A percentile compares a stretch with the other conserved stretches of the same genome.
These are phyloP conservation scores for Sedum album DNA, from an alignment of 164 flowering plant genomes.

Conservation along the genomic window DNA sequence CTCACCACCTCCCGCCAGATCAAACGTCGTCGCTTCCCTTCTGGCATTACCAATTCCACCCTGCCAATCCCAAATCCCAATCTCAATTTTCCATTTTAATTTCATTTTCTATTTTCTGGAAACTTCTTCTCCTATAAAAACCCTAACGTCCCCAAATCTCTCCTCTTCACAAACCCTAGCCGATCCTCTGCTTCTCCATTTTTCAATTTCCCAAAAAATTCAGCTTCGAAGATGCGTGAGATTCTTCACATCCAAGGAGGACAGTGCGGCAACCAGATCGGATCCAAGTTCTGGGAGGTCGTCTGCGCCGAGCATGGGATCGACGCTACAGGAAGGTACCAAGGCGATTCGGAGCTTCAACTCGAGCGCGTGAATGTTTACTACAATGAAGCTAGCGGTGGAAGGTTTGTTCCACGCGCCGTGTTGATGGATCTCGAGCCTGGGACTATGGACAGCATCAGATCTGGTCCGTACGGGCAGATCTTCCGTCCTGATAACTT, in stretches of 20 bases:
- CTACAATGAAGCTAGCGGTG: conserved; percentile 46
- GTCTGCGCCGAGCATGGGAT: conserved; percentile 12
- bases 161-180: neutral
- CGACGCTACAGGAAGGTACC: conserved; percentile 36
- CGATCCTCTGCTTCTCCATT: neutral
- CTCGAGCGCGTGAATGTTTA: conserved; percentile 43
- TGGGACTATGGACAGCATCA: conserved; percentile 45
- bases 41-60: neutral
- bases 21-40: neutral
- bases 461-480: conserved; percentile 44
- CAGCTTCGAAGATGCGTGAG: conserved; percentile 31
- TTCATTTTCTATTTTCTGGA: neutral
- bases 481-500: conserved; percentile 6
- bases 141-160: neutral
- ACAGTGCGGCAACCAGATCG: conserved; percentile 59
- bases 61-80: neutral
- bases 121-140: neutral
- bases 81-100: no score
- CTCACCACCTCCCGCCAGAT: neutral
- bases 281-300: conserved; percentile 15
- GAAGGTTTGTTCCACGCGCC: conserved; percentile 47
- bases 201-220: neutral
- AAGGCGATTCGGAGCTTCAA: conserved; percentile 37
- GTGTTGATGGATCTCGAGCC: conserved; percentile 61
- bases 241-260: conserved; percentile 56